Evolutionary conservation across 495 filamentous ascomycete species (phyloP).

Genomic region (Penicillium samsonianum): DNA sequence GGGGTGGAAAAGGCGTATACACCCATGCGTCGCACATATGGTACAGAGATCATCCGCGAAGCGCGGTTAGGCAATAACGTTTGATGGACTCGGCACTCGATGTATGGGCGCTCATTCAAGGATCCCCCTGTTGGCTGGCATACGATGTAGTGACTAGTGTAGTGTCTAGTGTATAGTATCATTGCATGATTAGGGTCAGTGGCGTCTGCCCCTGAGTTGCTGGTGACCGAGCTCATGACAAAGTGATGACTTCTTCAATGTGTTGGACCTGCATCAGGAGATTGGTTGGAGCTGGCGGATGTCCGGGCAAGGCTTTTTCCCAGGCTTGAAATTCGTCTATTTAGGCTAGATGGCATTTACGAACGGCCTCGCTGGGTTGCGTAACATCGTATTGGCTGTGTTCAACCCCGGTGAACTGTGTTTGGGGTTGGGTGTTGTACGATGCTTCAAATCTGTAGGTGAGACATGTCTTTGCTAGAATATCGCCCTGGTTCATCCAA

Average conservation of each 20-base stretch:
- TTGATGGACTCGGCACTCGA: slow-evolving; percentile 2
- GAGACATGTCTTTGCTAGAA: slow-evolving; percentile 1
- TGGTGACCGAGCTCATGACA: not conserved
- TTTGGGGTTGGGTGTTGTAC: slow-evolving; percentile 3
- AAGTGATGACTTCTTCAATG: not conserved
- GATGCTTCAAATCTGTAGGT: not conserved
- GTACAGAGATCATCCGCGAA: slow-evolving; percentile 25
- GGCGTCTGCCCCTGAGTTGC: slow-evolving; percentile 2
- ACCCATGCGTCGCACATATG: slow-evolving; percentile 3
- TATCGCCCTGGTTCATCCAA: not conserved
- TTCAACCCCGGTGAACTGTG: not conserved
- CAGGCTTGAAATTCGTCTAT: not conserved
- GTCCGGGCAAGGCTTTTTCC: too few relatives aligned
- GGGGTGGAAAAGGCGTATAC: not conserved
- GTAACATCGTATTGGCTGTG: not conserved
- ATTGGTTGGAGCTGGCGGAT: not conserved
- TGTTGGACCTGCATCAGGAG: slow-evolving; percentile 1
- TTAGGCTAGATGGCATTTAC: not conserved
- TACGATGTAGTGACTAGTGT: not conserved
- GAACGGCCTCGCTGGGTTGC: not conserved
- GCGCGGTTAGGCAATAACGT: slow-evolving; percentile 32
- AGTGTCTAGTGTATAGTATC: not conserved
- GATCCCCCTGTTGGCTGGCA: not conserved
- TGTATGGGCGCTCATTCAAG: not conserved
- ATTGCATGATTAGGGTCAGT: not conserved